These are phyloP conservation scores for Pythium periplocum DNA, from an alignment of 352 stramenopile genomes.

Conservation along the genomic window DNA sequence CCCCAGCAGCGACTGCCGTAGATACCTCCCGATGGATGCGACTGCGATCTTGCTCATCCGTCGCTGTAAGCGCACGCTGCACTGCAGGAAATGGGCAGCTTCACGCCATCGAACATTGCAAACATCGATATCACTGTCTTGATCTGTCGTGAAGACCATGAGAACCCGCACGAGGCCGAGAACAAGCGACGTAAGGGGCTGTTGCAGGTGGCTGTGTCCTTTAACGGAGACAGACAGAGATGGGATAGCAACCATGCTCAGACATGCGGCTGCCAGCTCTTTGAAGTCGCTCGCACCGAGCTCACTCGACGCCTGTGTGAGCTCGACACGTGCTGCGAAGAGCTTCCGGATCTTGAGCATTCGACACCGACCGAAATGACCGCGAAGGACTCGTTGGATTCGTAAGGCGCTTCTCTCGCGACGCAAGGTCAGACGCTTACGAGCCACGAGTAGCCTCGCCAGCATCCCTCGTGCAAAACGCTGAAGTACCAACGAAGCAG, in stretches of 20 bases:
- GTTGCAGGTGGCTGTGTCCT: neutral
- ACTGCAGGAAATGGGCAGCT: constrained; percentile 45
- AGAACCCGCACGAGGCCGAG: constrained; percentile 68
- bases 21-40: constrained; percentile 25
- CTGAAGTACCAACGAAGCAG: constrained; percentile 55
- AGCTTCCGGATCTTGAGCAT: constrained; percentile 54
- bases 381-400: constrained; percentile 59
- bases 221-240: constrained; percentile 1
- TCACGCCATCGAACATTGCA: constrained; percentile 58
- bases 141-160: constrained; percentile 59
- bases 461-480: constrained; percentile 47
- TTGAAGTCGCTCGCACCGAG: constrained; percentile 38
- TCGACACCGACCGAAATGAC: constrained; percentile 45
- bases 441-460: constrained; percentile 27
- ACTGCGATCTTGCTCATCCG: constrained; percentile 49
- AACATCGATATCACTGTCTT: constrained; percentile 46
- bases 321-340: constrained; percentile 19
- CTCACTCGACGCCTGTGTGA: constrained; percentile 15
- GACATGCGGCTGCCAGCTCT: constrained; percentile 50
- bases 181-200: constrained; percentile 40
- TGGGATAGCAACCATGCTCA: constrained; percentile 43
- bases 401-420: constrained; percentile 20
- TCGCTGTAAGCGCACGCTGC: constrained; percentile 35
- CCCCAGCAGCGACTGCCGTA: constrained; percentile 35
- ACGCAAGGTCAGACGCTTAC: constrained; percentile 13